phyloP scores from a whole-genome alignment of 805 yeast genomes.

The Metschnikowia picachoensis region DNA sequence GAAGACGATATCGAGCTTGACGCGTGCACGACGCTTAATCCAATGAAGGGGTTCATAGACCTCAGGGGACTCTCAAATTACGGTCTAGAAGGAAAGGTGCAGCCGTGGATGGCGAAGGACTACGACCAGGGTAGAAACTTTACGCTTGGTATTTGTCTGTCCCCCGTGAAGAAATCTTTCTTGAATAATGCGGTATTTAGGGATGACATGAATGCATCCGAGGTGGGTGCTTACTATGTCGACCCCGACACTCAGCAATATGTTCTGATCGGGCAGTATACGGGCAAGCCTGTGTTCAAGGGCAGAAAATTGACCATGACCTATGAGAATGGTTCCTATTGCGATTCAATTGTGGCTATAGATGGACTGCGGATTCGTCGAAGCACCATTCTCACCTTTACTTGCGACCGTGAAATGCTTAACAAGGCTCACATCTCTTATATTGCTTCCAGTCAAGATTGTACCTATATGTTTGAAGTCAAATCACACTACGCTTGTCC shows the following conservation, averaged over 20 bases:
- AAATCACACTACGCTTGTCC: constrained; percentile 86
- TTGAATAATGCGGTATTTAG: constrained; percentile 31
- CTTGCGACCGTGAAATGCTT: constrained; percentile 74
- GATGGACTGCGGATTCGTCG: constrained; percentile 48
- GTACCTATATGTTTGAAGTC: constrained; percentile 81
- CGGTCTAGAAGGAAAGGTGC: constrained; percentile 42
- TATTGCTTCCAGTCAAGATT: constrained; percentile 69
- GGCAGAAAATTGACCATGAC: constrained; percentile 70
- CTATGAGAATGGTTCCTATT: constrained; percentile 64
- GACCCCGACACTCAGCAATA: constrained; percentile 38
- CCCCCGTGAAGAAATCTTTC: constrained; percentile 36
- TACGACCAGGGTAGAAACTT: constrained; percentile 68
- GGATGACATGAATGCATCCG: constrained; percentile 40
- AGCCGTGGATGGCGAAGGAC: constrained; percentile 67
- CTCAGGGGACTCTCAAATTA: constrained; percentile 47
- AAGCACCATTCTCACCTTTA: constrained; percentile 65
- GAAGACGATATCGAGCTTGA: constrained; percentile 17
- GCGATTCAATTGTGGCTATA: constrained; percentile 39
- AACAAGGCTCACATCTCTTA: constrained; percentile 62
- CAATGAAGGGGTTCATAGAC: constrained; percentile 47
- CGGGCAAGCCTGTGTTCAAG: constrained; percentile 59
- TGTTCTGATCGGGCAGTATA: constrained; percentile 58
- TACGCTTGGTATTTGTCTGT: constrained; percentile 67
- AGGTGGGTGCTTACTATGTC: constrained; percentile 56
- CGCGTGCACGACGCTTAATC: constrained; percentile 43